A percentile compares a stretch with the other conserved stretches of the same genome.
Conservation (phyloP, 169 alveolate genomes). For the Plasmodium gaboni region DNA sequence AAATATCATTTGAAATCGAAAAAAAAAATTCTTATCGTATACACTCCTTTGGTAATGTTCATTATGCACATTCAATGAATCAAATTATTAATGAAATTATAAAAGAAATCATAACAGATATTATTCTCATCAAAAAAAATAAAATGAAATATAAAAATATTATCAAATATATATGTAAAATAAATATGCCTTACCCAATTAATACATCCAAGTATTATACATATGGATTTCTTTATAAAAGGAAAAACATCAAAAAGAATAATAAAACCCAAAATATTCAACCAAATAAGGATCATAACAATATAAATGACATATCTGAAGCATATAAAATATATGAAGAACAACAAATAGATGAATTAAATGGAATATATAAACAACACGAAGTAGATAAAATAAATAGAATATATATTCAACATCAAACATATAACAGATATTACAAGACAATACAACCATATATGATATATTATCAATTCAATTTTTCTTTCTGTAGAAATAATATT, state of each 20-base stretch:
- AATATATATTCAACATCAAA: neutral
- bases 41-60: constrained; percentile 37
- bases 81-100: constrained; percentile 29
- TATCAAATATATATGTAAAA: constrained; percentile 44
- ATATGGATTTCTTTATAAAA: neutral
- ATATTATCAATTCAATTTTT: constrained; percentile 7
- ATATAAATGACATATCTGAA: neutral
- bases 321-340: neutral
- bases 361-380: neutral
- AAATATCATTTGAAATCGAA: constrained; percentile 53
- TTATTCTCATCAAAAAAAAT: constrained; percentile 21
- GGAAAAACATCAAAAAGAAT: neutral
- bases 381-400: neutral
- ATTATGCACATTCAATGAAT: constrained; percentile 8
- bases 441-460: too few species aligned
- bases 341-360: too few species aligned
- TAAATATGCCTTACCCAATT: constrained; percentile 4
- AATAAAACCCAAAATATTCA: too few species aligned
- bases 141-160: constrained; percentile 45
- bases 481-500: neutral
- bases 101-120: constrained; percentile 26
- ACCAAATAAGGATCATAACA: too few species aligned
- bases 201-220: neutral
- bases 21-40: constrained; percentile 34
- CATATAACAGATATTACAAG: neutral